These are phyloP conservation scores for Lepraria neglecta DNA, from an alignment of 495 filamentous ascomycete genomes.

Conservation along the genomic window DNA sequence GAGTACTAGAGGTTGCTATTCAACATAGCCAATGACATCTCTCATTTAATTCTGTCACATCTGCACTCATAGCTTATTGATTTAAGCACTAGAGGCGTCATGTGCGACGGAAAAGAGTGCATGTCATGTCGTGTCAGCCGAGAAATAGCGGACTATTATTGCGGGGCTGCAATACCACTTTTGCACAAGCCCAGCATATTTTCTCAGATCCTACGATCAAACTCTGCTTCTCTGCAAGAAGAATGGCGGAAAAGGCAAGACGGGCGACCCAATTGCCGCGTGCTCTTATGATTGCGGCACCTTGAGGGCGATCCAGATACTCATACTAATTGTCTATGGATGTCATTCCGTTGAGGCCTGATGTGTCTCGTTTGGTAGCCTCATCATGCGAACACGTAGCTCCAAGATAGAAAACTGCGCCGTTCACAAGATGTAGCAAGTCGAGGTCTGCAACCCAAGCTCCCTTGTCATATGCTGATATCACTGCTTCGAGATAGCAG, in stretches of 20 bases:
- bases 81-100: too few relatives aligned
- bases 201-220: conserved; percentile 1
- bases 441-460: conserved; percentile 23
- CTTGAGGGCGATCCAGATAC: conserved; percentile 21
- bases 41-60: too few relatives aligned
- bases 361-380: background rate
- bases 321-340: conserved; percentile 26
- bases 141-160: too few relatives aligned
- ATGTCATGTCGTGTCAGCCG: too few relatives aligned
- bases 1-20: too few relatives aligned
- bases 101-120: too few relatives aligned
- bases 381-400: background rate
- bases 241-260: conserved; percentile 19
- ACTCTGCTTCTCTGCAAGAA: background rate
- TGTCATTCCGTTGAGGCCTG: conserved; percentile 4
- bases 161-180: too few relatives aligned
- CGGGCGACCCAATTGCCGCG: conserved; percentile 28
- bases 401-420: too few relatives aligned
- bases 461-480: conserved; percentile 21
- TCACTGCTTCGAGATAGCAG: conserved; percentile 19
- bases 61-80: too few relatives aligned
- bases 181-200: conserved; percentile 11
- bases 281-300: conserved; percentile 19
- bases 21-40: too few relatives aligned
- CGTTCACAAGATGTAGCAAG: conserved; percentile 14